Conservation (phyloP, 148 eudicot species). For the Mesembryanthemum crystallinum region DNA sequence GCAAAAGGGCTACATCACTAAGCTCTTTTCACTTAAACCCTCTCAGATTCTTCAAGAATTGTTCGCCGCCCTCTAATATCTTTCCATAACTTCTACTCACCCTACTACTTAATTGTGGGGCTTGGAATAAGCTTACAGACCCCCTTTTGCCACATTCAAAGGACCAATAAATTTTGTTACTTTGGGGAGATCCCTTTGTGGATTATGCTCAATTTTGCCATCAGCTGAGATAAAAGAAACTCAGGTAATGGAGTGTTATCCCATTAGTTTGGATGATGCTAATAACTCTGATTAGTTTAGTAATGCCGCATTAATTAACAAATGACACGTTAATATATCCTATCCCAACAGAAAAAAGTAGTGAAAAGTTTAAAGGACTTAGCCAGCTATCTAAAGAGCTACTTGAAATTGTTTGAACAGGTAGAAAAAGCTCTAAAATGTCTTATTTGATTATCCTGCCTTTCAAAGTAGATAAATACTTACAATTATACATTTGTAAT, state of each 20-base stretch:
- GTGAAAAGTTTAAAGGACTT: slow-evolving; percentile 9
- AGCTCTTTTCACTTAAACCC: slow-evolving; percentile 23
- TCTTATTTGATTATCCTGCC: background rate
- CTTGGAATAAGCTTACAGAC: slow-evolving; percentile 27
- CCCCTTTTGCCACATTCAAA: slow-evolving; percentile 16
- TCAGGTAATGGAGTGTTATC: slow-evolving; percentile 9
- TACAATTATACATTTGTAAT: background rate
- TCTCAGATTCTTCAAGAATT: slow-evolving; percentile 26
- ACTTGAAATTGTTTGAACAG: background rate
- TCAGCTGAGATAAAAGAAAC: background rate
- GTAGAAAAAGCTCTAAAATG: slow-evolving; percentile 13
- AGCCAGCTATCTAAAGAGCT: slow-evolving; percentile 11
- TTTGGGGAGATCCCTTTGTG: slow-evolving; percentile 12
- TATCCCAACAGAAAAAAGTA: background rate
- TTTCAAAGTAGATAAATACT: background rate
- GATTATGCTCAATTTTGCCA: slow-evolving; percentile 16
- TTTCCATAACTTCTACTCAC: slow-evolving; percentile 19
- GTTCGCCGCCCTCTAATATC: slow-evolving; percentile 27
- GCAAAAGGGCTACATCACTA: slow-evolving; percentile 29
- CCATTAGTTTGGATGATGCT: slow-evolving; percentile 14
- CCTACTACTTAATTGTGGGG: slow-evolving; percentile 37
- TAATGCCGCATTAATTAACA: background rate
- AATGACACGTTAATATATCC: no score
- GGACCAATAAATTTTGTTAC: background rate
- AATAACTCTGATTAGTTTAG: slow-evolving; percentile 2